Evolutionary conservation across 31 red algal genomes (phyloP), one percentile per base, ranked within the genome.

Genomic region (Endocladia muricata): DNA sequence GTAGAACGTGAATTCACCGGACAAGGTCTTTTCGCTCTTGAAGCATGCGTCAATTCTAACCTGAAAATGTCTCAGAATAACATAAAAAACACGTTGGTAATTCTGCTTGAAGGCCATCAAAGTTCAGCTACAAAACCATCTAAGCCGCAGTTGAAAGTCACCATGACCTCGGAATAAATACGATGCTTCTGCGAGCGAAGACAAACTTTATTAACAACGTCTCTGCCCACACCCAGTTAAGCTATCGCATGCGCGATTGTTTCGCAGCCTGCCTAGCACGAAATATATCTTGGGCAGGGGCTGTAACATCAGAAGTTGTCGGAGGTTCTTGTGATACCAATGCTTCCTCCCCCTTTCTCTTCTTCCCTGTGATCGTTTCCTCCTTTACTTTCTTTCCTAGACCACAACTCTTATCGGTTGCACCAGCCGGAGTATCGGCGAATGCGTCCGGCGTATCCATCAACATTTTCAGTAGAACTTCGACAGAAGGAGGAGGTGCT

Each of bases 241-340:
- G 5, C 63, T 70, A 87, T 33, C 83, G 56, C 40, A 67, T 60
- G 17, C 83, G 83, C 34, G 74, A 69, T 72, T 92, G 89, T 60
- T 92, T 92, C 4, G 81, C 80, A 28, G 89, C 89, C 39, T 92
- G 89, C 8, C 89, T 44, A 17, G 80, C 81, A 22, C 89, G 79
- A 82, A 92, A 92, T 32, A 92, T 70, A 57, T 92, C 89, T 2
- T 64, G 68, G 26, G 71, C 63, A 11, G 76, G 76, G 39, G 61
- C 11, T 21, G 22, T 25, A 19, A 28, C 58, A 19, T 28, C 22
- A 61, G 19, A 11, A 28, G 25, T 6, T 21, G 57, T 61, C 17
- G 7, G 5, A 58, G 55, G 7, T 61, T 5, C 44, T 19, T 59
- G 38, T 26, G 37, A 29, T 33, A 15, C 26, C 77, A 35, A 25